A percentile compares a stretch with the other conserved stretches of the same genome.
phyloP scores from a whole-genome alignment of 1,139 yeast genomes.

The Lipomyces yarrowii region DNA sequence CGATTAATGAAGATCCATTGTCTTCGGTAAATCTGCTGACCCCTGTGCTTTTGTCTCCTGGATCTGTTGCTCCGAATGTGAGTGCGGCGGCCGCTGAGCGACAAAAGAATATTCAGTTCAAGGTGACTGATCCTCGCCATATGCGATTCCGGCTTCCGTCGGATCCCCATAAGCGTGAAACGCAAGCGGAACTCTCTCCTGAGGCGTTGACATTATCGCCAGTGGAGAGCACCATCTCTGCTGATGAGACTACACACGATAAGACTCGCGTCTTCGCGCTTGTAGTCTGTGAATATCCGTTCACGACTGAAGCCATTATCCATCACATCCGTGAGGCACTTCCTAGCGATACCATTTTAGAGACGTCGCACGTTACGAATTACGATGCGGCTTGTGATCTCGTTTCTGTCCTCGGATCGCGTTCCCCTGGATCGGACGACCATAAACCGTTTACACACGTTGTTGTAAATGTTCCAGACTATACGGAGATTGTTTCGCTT shows the following conservation, averaged over 20 bases:
- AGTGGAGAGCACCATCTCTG: background rate
- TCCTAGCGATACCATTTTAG: constrained; percentile 25
- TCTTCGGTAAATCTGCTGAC: background rate
- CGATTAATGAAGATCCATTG: constrained; percentile 16
- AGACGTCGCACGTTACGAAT: constrained; percentile 28
- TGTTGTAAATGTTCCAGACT: constrained; percentile 38
- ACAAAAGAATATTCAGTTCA: constrained; percentile 4
- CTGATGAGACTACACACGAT: constrained; percentile 16
- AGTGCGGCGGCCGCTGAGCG: constrained; percentile 8
- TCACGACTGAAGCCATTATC: constrained; percentile 39
- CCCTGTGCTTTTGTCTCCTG: constrained; percentile 1
- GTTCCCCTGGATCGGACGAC: constrained; percentile 4
- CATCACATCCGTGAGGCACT: constrained; percentile 42
- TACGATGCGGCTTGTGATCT: constrained; percentile 26
- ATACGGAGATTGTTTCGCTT: constrained; percentile 35
- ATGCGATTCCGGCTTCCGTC: constrained; percentile 24
- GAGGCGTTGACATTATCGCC: constrained; percentile 2
- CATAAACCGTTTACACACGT: constrained; percentile 40
- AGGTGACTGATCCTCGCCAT: constrained; percentile 17
- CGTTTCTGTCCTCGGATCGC: constrained; percentile 11
- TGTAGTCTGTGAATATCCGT: constrained; percentile 40
- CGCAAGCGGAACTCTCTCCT: background rate
- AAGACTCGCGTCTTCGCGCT: constrained; percentile 25
- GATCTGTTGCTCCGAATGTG: background rate
- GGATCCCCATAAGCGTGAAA: constrained; percentile 4